Percentiles rank a stretch among this genome's conserved stretches.
Conservation (phyloP, 108 stramenopile genomes). For the Cyclotella baltica region DNA sequence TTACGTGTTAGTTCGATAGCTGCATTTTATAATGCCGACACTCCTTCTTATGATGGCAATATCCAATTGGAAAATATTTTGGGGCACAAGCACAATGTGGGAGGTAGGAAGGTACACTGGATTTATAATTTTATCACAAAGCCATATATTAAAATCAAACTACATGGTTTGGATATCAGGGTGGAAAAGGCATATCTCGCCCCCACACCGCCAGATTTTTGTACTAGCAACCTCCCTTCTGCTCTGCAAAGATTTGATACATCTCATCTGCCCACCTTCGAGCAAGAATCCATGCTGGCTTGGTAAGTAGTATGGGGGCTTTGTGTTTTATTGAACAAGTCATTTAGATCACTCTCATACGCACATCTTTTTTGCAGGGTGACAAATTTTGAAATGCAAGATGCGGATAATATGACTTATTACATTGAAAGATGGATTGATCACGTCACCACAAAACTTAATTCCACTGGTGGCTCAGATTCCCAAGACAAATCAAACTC, state of each 20-base stretch:
- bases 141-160: slow-evolving; percentile 14
- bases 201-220: slow-evolving; percentile 26
- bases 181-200: slow-evolving; percentile 46
- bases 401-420: slow-evolving; percentile 12
- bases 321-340: too few species aligned
- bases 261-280: slow-evolving; percentile 18
- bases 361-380: neutral
- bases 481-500: neutral
- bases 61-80: neutral
- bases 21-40: neutral
- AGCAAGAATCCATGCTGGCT: slow-evolving; percentile 20
- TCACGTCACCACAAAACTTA: slow-evolving; percentile 14
- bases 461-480: neutral
- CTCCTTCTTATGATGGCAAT: neutral
- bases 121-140: slow-evolving; percentile 19
- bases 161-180: slow-evolving; percentile 15
- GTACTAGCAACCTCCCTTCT: slow-evolving; percentile 15
- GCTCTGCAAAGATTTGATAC: neutral
- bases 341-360: too few species aligned
- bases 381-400: neutral
- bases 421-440: slow-evolving; percentile 34
- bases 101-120: neutral
- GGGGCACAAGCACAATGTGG: neutral
- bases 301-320: neutral
- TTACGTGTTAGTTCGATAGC: slow-evolving; percentile 10